Evolutionary conservation across 2,329 filamentous ascomycete species (phyloP), one percentile per base, ranked within the genome.

Genomic region (Pseudovirgaria hyperparasitica): DNA sequence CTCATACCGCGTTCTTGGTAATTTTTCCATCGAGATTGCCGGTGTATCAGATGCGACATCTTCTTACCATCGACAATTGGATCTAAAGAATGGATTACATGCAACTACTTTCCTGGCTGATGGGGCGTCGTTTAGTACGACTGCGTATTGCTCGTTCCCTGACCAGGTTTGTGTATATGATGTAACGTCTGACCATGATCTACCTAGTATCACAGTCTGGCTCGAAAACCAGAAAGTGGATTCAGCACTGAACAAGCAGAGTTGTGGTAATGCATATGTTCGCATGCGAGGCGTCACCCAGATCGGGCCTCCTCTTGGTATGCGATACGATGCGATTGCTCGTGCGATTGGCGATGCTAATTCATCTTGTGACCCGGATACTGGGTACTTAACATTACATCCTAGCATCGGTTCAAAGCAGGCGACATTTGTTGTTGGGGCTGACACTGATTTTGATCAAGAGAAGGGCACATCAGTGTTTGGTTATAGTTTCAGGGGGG

Each of bases 361-460:
- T 26, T 26, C 23, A 6, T 26, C 23, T 15, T 19, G 14, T 16
- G 29, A 22, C 23, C n/a, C 41, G 6, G 30, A 23, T 10, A 40
- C 40, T 19, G 24, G 26, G 11, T 26, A 40, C n/a, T 21, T 34
- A 4, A 33, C 31, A 5, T 26, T 11, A 9, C 46, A n/a, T n/a
- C n/a, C n/a, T n/a, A n/a, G n/a, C n/a, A n/a, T n/a, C n/a, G n/a
- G n/a, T n/a, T n/a, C n/a, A n/a, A n/a, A n/a, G n/a, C n/a, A n/a
- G n/a, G n/a, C n/a, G n/a, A n/a, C n/a, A n/a, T 35, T 70, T 5
- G 46, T 68, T 1, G 39, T 69, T 10, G 55, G 56, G 2, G 52
- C 52, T 3, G 50, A 41, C 3, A 67, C 65, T 2, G 54, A 70
- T 31, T 72, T 65, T 28, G 63, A 70, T 25, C 47, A 60, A 28